Evolutionary conservation across 1,139 yeast species (phyloP).

Genomic region (Waltiozyma sp.): DNA sequence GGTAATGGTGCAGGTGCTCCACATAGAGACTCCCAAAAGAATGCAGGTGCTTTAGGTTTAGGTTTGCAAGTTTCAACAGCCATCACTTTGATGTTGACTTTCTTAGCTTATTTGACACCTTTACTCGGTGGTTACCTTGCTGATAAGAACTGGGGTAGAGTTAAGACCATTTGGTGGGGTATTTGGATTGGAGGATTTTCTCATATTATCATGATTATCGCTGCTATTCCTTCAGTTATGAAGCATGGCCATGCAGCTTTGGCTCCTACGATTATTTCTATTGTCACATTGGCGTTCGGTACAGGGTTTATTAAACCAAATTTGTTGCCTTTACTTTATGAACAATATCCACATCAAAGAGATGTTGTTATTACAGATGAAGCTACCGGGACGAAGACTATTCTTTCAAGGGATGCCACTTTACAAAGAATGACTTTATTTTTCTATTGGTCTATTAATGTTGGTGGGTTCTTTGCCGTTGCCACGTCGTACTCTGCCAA

Average conservation of each 20-base stretch:
- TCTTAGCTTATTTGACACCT: slow-evolving; percentile 78
- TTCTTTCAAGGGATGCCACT: slow-evolving; percentile 62
- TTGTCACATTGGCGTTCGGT: slow-evolving; percentile 63
- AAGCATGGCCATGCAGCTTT: slow-evolving; percentile 30
- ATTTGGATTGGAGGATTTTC: slow-evolving; percentile 53
- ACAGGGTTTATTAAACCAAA: slow-evolving; percentile 80
- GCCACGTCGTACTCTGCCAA: slow-evolving; percentile 70
- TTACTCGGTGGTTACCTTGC: slow-evolving; percentile 68
- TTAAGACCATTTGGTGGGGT: slow-evolving; percentile 54
- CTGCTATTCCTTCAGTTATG: slow-evolving; percentile 59
- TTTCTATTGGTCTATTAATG: slow-evolving; percentile 71
- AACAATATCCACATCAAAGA: slow-evolving; percentile 49
- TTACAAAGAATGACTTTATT: slow-evolving; percentile 66
- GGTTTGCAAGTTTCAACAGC: slow-evolving; percentile 64
- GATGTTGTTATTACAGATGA: slow-evolving; percentile 50
- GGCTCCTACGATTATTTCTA: slow-evolving; percentile 46
- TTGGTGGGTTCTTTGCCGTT: slow-evolving; percentile 69
- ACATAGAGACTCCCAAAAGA: slow-evolving; percentile 29
- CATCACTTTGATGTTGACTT: slow-evolving; percentile 64
- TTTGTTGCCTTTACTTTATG: slow-evolving; percentile 70
- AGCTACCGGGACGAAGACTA: slow-evolving; percentile 47
- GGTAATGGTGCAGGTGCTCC: slow-evolving; percentile 37
- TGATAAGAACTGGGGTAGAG: slow-evolving; percentile 67
- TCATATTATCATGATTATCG: slow-evolving; percentile 52
- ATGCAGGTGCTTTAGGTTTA: slow-evolving; percentile 49